These are phyloP conservation scores for Flueggea neowawraea DNA, from an alignment of 441 rosid species.

Conservation along the genomic window DNA sequence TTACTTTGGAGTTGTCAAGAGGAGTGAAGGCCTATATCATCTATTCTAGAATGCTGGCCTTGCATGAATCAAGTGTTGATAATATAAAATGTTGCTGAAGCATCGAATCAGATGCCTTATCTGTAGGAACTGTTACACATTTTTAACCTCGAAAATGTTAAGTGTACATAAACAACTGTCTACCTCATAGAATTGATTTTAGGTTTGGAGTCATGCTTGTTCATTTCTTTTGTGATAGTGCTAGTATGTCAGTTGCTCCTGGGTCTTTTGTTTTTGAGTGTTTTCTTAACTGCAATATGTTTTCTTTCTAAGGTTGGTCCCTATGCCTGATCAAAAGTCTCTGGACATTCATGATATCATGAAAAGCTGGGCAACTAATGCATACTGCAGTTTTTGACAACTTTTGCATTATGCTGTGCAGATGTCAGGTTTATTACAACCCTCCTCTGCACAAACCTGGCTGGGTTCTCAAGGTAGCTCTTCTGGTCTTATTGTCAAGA, in stretches of 20 bases:
- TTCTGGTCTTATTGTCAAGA: constrained; percentile 85
- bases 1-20: constrained; percentile 7
- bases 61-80: background rate
- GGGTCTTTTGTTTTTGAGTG: background rate
- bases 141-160: constrained; percentile 13
- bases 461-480: constrained; percentile 75
- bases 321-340: too few relatives aligned
- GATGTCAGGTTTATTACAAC: constrained; percentile 61
- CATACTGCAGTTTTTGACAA: constrained; percentile 4
- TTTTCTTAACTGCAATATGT: background rate
- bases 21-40: constrained; percentile 5
- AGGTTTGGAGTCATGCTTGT: constrained; percentile 10
- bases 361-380: background rate
- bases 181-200: background rate
- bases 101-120: constrained; percentile 13
- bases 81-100: too few relatives aligned
- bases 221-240: constrained; percentile 8
- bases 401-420: constrained; percentile 41
- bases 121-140: constrained; percentile 3
- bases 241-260: background rate
- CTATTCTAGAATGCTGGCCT: background rate
- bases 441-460: constrained; percentile 79
- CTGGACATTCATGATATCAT: background rate
- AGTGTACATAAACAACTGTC: background rate
- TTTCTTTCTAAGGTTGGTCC: background rate